These are phyloP conservation scores for Debaryomycetaceae sp. DNA, from an alignment of 1,139 yeast genomes.

Conservation along the genomic window DNA sequence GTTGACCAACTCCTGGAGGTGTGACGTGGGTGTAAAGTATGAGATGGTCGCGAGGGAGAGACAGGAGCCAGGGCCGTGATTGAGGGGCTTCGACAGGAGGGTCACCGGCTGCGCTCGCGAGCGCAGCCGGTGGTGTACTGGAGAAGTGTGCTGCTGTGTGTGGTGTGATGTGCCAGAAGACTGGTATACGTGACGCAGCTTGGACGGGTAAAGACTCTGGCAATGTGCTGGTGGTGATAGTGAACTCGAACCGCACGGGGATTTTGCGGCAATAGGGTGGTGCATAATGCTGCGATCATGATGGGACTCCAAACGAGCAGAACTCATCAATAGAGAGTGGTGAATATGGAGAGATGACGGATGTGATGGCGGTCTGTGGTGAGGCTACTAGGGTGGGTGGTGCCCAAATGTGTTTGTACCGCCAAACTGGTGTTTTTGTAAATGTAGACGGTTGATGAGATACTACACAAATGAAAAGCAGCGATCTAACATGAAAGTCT, in stretches of 20 bases:
- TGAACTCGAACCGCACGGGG: not conserved
- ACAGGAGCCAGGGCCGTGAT: not conserved
- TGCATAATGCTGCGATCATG: not conserved
- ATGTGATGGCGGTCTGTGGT: not conserved
- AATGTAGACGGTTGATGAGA: not conserved
- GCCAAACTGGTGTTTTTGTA: not conserved
- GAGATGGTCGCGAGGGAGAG: not conserved
- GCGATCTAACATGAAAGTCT: not conserved
- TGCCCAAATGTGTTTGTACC: not conserved
- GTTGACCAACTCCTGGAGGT: conserved; percentile 1
- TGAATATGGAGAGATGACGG: not conserved
- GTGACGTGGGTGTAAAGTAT: not conserved
- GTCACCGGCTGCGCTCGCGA: too few species aligned
- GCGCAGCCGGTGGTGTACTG: too few species aligned
- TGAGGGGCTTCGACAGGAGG: too few species aligned
- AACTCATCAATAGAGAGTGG: not conserved
- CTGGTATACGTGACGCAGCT: not conserved
- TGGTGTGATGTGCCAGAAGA: too few species aligned
- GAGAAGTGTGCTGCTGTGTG: too few species aligned
- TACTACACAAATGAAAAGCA: not conserved
- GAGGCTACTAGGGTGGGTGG: not conserved
- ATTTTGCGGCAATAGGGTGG: not conserved
- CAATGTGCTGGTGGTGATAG: not conserved
- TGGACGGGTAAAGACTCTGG: not conserved
- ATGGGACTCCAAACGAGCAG: not conserved